A percentile compares a stretch with the other conserved stretches of the same genome.
phyloP scores from a whole-genome alignment of 2,329 filamentous ascomycete genomes.

The Cadophora gregata region DNA sequence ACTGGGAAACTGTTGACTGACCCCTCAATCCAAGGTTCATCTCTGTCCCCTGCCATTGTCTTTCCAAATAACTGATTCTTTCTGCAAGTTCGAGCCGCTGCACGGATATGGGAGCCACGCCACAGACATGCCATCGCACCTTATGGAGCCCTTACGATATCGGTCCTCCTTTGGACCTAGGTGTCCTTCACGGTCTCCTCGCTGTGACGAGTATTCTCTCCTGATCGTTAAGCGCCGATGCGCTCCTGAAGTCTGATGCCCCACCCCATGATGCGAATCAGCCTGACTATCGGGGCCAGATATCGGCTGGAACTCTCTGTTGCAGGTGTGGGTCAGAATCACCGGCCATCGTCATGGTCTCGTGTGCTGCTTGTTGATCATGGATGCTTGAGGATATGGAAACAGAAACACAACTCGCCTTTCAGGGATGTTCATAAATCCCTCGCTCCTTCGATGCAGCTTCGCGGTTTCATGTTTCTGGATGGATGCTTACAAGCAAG shows the following conservation, averaged over 20 bases:
- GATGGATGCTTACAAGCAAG: neutral
- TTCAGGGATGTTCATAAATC: slow-evolving; percentile 13
- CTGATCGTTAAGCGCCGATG: slow-evolving; percentile 11
- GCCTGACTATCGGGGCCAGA: neutral
- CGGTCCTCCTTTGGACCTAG: neutral
- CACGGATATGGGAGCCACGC: neutral
- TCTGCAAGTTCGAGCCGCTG: neutral
- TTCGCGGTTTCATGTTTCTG: slow-evolving; percentile 11
- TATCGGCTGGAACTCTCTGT: neutral
- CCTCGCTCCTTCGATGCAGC: slow-evolving; percentile 12
- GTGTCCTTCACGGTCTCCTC: neutral
- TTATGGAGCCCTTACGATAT: neutral
- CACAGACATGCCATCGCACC: neutral
- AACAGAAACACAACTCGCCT: slow-evolving; percentile 1
- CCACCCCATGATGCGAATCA: neutral
- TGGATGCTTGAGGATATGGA: slow-evolving; percentile 6
- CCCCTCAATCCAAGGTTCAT: neutral
- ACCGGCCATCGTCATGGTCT: slow-evolving; percentile 10
- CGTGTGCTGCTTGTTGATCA: neutral
- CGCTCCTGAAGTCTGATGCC: neutral
- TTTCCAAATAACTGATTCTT: slow-evolving; percentile 6
- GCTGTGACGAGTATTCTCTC: slow-evolving; percentile 9
- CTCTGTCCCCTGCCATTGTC: neutral
- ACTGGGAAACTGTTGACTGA: neutral
- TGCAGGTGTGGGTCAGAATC: neutral